Percentiles rank a stretch among this genome's conserved stretches.
These are phyloP conservation scores for Colletotrichum sp. DNA, from an alignment of 2,329 filamentous ascomycete species.

Conservation along the genomic window DNA sequence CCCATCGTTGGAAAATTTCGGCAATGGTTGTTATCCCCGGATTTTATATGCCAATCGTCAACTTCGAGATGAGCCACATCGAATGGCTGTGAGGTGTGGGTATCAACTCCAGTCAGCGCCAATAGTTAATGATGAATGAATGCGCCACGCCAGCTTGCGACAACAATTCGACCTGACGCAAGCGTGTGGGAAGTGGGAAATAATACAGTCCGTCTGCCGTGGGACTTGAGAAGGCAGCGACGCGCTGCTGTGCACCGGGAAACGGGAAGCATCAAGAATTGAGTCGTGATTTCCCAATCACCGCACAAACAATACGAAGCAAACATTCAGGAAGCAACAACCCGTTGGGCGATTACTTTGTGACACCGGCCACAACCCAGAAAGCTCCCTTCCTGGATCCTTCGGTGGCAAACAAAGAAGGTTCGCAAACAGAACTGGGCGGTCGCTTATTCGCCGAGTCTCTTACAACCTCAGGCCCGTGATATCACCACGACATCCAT, in stretches of 20 bases:
- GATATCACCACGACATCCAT: background rate
- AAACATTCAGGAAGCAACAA: background rate
- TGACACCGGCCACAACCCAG: background rate
- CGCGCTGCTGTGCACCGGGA: background rate
- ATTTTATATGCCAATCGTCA: background rate
- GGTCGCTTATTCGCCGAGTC: background rate
- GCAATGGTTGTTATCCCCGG: background rate
- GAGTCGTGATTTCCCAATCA: background rate
- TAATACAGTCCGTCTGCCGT: background rate
- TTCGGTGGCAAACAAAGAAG: background rate
- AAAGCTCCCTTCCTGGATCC: background rate
- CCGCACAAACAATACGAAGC: background rate
- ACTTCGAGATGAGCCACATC: background rate
- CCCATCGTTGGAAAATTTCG: background rate
- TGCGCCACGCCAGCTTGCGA: background rate
- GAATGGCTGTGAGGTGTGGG: background rate
- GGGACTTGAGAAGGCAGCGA: background rate
- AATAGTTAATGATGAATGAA: background rate
- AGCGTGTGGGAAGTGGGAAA: background rate
- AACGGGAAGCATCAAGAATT: background rate
- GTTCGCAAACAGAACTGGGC: background rate
- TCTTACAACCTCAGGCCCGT: background rate
- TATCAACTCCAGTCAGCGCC: background rate
- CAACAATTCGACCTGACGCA: background rate
- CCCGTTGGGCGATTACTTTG: background rate